Evolutionary conservation across 2,329 filamentous ascomycete species (phyloP), one percentile per base, ranked within the genome.

Genomic region (Gnomoniopsis sp.): DNA sequence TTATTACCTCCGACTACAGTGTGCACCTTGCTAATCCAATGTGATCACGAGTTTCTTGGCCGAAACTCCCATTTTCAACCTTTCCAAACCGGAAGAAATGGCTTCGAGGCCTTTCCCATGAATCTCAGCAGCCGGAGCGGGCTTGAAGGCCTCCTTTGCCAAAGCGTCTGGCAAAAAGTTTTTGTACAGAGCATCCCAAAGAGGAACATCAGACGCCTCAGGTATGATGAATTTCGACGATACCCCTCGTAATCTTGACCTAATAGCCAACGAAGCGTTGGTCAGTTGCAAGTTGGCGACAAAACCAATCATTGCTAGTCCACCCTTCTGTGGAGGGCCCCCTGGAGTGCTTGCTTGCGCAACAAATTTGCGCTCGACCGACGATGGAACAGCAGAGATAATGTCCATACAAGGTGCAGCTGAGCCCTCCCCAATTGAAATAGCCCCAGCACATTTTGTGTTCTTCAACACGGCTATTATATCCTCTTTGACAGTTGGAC

Each of bases 401-500:
- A 43, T 17, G 34, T 41, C 51, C 15, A 26, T 53, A 15, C 34
- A 43, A 6, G 46, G 11, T 23, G 36, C 47, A 6, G 17, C 26
- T 6, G 47, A 51, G 48, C 34, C 49, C 14, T 46, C 17, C n/a
- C 55, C 55, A 19, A 57, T 36, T 2, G 44, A n/a, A 21, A 33
- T 15, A 6, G 49, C 49, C 2, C 56, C 56, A 12, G 44, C 43
- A 2, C 22, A 23, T n/a, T 17, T 21, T 14, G 19, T 26, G 19
- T 26, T 21, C 19, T 26, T n/a, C 3, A 55, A 21, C 3, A n/a
- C 17, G 14, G 12, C 7, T 4, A 49, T 12, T 12, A 55, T 34
- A 33, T 73, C 68, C 1, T 64, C 59, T 11, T 68, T 62, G 1
- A 75, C 57, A 1, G 56, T 67, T 14, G 49, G 38, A 57, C 63